A percentile compares a stretch with the other conserved stretches of the same genome.
phyloP scores from a whole-genome alignment of 2,329 filamentous ascomycete species.

The Sordariomycetes sp. region DNA sequence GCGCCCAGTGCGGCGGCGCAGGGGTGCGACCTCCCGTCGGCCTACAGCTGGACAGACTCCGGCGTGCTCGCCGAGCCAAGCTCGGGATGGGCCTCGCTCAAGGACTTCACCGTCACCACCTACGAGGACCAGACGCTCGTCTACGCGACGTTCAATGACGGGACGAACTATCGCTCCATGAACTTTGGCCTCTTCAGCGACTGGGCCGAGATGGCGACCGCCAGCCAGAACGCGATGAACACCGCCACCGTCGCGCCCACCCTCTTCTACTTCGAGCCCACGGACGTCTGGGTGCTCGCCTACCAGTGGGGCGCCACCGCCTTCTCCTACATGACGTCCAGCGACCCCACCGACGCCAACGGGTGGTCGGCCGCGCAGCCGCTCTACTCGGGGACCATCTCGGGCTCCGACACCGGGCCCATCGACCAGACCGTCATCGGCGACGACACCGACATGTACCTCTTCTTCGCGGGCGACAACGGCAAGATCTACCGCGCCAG shows the following conservation, averaged over 20 bases:
- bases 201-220: slow-evolving; percentile 39
- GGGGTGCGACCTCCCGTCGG: slow-evolving; percentile 39
- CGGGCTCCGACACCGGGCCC: slow-evolving; percentile 35
- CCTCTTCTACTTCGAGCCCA: slow-evolving; percentile 52
- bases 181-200: slow-evolving; percentile 42
- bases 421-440: slow-evolving; percentile 58
- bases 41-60: slow-evolving; percentile 44
- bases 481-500: slow-evolving; percentile 54
- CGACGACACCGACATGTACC: slow-evolving; percentile 50
- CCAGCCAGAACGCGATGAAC: slow-evolving; percentile 40
- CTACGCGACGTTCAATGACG: slow-evolving; percentile 41
- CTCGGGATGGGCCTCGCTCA: slow-evolving; percentile 44
- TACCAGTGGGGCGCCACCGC: slow-evolving; percentile 52
- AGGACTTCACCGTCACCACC: slow-evolving; percentile 47
- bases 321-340: slow-evolving; percentile 51
- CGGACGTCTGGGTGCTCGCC: slow-evolving; percentile 53
- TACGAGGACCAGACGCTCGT: slow-evolving; percentile 52
- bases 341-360: slow-evolving; percentile 43
- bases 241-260: slow-evolving; percentile 43
- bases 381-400: slow-evolving; percentile 46
- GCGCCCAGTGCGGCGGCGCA: neutral
- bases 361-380: slow-evolving; percentile 43
- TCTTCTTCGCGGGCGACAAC: slow-evolving; percentile 60
- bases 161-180: slow-evolving; percentile 43
- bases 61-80: slow-evolving; percentile 38